Percentiles rank a stretch among this genome's conserved stretches.
Evolutionary conservation across 2,329 filamentous ascomycete genomes (phyloP).

Genomic region (Cytospora piceae): DNA sequence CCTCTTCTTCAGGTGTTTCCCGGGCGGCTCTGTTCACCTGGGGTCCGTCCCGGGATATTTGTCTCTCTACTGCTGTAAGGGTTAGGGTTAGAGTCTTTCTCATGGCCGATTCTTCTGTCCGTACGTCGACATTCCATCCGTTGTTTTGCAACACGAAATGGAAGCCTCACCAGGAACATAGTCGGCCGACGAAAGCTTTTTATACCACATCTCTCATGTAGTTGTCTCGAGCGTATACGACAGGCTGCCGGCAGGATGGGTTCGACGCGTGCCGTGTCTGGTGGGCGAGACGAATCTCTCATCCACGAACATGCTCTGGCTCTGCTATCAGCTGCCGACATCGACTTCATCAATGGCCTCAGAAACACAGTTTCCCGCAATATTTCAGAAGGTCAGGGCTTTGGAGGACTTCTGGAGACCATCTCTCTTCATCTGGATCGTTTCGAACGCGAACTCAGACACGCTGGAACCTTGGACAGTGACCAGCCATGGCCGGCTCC

Average conservation of each 20-base stretch:
- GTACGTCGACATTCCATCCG: too few relatives aligned
- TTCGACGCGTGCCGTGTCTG: slow-evolving; percentile 5
- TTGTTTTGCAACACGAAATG: not conserved
- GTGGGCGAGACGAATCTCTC: not conserved
- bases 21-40: too few relatives aligned
- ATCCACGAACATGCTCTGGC: slow-evolving; percentile 3
- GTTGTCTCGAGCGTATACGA: not conserved
- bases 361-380: slow-evolving; percentile 4
- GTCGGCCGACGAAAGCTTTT: not conserved
- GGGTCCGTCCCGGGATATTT: too few relatives aligned
- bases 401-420: slow-evolving; percentile 18
- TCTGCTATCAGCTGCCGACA: slow-evolving; percentile 22
- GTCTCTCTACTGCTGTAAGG: not conserved
- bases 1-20: too few relatives aligned
- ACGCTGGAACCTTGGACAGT: not conserved
- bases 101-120: not conserved
- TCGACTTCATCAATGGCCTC: slow-evolving; percentile 10
- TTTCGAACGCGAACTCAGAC: not conserved
- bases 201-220: not conserved
- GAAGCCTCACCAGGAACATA: not conserved
- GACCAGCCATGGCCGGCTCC: not conserved
- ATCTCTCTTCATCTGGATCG: slow-evolving; percentile 14
- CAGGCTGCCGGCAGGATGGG: slow-evolving; percentile 8
- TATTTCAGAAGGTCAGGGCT: slow-evolving; percentile 8
- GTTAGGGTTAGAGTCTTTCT: not conserved